phyloP scores from a whole-genome alignment of 129 eudicot genomes.

The Escallonia rubra region DNA sequence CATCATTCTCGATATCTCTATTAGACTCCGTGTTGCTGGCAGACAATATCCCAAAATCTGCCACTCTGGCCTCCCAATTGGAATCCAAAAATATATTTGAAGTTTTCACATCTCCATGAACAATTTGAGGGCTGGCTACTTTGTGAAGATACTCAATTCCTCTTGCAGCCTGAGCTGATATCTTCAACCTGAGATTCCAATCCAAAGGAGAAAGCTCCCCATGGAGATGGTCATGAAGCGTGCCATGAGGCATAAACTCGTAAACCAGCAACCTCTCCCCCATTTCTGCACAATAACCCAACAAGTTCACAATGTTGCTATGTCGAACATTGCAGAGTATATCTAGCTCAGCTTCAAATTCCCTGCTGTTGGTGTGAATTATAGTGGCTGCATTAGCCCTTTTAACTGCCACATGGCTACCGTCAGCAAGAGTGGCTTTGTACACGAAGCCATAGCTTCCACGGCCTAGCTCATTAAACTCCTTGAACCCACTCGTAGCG shows the following conservation, averaged over 20 bases:
- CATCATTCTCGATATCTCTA: slow-evolving; percentile 9
- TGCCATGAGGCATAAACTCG: slow-evolving; percentile 17
- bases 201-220: slow-evolving; percentile 17
- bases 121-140: slow-evolving; percentile 8
- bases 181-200: slow-evolving; percentile 14
- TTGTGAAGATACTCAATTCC: slow-evolving; percentile 16
- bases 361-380: slow-evolving; percentile 16
- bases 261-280: slow-evolving; percentile 19
- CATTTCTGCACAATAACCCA: slow-evolving; percentile 20
- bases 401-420: slow-evolving; percentile 19
- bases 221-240: slow-evolving; percentile 17
- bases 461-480: slow-evolving; percentile 18
- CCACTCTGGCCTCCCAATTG: slow-evolving; percentile 14
- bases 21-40: background rate
- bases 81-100: slow-evolving; percentile 17
- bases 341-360: slow-evolving; percentile 21
- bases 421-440: slow-evolving; percentile 16
- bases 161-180: slow-evolving; percentile 12
- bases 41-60: slow-evolving; percentile 9
- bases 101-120: slow-evolving; percentile 11
- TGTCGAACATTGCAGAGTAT: slow-evolving; percentile 14
- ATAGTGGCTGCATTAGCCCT: slow-evolving; percentile 24
- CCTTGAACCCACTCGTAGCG: slow-evolving; percentile 16
- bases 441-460: slow-evolving; percentile 21
- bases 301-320: slow-evolving; percentile 11